phyloP scores from a whole-genome alignment of 805 yeast species.

The Naumovozyma baii region DNA sequence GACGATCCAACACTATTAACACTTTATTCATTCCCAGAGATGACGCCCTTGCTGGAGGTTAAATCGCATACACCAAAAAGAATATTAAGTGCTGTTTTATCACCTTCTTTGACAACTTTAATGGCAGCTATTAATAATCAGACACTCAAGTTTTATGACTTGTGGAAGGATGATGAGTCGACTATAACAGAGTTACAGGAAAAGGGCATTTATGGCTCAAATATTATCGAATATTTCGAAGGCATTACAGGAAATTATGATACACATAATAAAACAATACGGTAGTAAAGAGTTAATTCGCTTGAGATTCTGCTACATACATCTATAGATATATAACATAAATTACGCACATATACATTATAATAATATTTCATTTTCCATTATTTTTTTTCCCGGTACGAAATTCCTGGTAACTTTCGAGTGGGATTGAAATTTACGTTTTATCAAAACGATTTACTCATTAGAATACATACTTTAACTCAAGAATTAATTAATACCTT shows the following conservation, averaged over 20 bases:
- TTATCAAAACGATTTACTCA: no score
- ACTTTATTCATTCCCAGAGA: conserved; percentile 59
- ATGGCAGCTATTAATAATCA: conserved; percentile 75
- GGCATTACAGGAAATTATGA: conserved; percentile 30
- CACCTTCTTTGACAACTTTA: conserved; percentile 53
- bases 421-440: no score
- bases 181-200: conserved; percentile 34
- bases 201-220: conserved; percentile 44
- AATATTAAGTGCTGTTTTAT: conserved; percentile 53
- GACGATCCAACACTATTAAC: conserved; percentile 43
- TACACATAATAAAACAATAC: background rate
- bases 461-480: no score
- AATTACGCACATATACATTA: no score
- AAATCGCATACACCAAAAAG: conserved; percentile 44
- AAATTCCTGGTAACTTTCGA: no score
- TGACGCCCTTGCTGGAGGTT: conserved; percentile 41
- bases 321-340: background rate
- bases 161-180: conserved; percentile 47
- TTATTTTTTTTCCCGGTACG: no score
- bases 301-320: no score
- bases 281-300: background rate
- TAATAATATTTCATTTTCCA: no score
- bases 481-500: no score
- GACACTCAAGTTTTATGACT: conserved; percentile 60
- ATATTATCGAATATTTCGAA: conserved; percentile 48